Conservation (phyloP, 768 basidiomycete genomes). For the Termitomyces sp. region DNA sequence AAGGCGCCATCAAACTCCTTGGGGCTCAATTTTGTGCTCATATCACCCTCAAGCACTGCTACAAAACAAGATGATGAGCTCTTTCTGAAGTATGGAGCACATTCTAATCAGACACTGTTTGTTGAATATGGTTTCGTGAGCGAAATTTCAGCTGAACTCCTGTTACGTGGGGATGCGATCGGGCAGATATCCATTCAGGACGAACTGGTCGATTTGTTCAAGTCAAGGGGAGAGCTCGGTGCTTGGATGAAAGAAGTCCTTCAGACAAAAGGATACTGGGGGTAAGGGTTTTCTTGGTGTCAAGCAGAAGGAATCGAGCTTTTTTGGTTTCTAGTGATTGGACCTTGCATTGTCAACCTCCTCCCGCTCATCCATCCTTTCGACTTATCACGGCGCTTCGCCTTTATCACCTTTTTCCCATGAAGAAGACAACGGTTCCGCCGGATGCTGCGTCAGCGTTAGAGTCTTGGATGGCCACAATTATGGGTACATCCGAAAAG, state of each 20-base stretch:
- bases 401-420: conserved; percentile 51
- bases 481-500: conserved; percentile 40
- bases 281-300: conserved; percentile 43
- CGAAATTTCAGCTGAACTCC: conserved; percentile 25
- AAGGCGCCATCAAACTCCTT: conserved; percentile 32
- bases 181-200: conserved; percentile 68
- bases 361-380: conserved; percentile 75
- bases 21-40: conserved; percentile 49
- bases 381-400: conserved; percentile 72
- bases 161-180: conserved; percentile 26
- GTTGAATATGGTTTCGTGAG: conserved; percentile 90
- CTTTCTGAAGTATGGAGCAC: conserved; percentile 75
- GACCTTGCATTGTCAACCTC: conserved; percentile 64
- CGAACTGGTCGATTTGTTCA: conserved; percentile 50
- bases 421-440: conserved; percentile 20
- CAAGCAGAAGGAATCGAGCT: neutral
- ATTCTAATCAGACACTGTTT: conserved; percentile 75
- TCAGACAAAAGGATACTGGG: conserved; percentile 75
- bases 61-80: conserved; percentile 62
- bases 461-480: conserved; percentile 52
- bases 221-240: conserved; percentile 37
- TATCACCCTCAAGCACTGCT: conserved; percentile 42
- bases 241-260: conserved; percentile 53
- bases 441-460: conserved; percentile 31
- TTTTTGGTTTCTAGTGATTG: conserved; percentile 57